Conservation (phyloP, 176 grass and related monocot species). For the Paspalum notatum region DNA sequence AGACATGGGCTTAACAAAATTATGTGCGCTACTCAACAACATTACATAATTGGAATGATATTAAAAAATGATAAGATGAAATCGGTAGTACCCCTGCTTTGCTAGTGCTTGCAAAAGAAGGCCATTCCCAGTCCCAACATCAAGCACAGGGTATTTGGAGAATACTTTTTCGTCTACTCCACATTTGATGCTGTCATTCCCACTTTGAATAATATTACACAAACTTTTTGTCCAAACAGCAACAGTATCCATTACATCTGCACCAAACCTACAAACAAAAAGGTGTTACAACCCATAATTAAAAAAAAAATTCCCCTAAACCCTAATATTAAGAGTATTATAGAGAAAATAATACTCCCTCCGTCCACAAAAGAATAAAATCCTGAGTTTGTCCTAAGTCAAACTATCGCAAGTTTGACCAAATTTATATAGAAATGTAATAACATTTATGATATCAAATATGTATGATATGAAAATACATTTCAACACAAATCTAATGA, state of each 20-base stretch:
- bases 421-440: too few relatives aligned
- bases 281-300: conserved; percentile 14
- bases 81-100: conserved; percentile 69
- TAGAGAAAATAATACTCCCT: not conserved
- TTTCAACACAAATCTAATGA: too few relatives aligned
- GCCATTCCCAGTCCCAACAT: conserved; percentile 94
- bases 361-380: too few relatives aligned
- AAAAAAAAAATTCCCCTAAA: conserved; percentile 20
- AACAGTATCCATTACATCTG: conserved; percentile 94
- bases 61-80: conserved; percentile 31
- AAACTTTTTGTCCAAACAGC: conserved; percentile 83
- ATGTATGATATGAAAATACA: too few relatives aligned
- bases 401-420: too few relatives aligned
- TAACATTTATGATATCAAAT: too few relatives aligned
- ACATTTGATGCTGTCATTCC: conserved; percentile 39
- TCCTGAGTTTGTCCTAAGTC: too few relatives aligned
- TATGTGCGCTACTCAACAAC: not conserved
- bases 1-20: not conserved
- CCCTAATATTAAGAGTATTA: not conserved
- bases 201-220: conserved; percentile 50
- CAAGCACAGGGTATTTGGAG: conserved; percentile 72
- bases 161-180: conserved; percentile 56
- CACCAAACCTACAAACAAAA: conserved; percentile 77
- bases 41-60: not conserved
- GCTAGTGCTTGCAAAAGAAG: conserved; percentile 87